These are phyloP conservation scores for Colletotrichum musae DNA, from an alignment of 2,329 filamentous ascomycete species.

Conservation along the genomic window DNA sequence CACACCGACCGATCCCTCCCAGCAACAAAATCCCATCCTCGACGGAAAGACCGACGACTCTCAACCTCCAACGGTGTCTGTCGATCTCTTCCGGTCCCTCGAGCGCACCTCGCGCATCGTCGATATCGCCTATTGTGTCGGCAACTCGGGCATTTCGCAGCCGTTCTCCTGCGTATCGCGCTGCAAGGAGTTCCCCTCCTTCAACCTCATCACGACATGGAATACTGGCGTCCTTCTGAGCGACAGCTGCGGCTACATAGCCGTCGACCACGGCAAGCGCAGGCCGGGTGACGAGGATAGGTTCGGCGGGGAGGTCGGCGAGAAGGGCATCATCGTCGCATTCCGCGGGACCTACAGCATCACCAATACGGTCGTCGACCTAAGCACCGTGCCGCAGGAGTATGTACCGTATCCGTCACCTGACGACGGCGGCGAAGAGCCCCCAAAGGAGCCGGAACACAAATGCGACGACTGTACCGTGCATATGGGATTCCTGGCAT, in stretches of 20 bases:
- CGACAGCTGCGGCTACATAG: constrained; percentile 95
- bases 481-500: constrained; percentile 89
- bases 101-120: constrained; percentile 92
- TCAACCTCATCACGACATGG: constrained; percentile 88
- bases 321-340: constrained; percentile 79
- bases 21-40: constrained; percentile 20
- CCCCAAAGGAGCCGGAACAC: constrained; percentile 56
- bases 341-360: constrained; percentile 97
- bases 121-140: constrained; percentile 95
- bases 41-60: background rate
- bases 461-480: constrained; percentile 91
- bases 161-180: constrained; percentile 90
- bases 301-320: constrained; percentile 45
- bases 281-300: constrained; percentile 43
- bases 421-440: constrained; percentile 55
- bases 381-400: constrained; percentile 89
- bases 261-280: constrained; percentile 78
- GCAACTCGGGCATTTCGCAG: constrained; percentile 82
- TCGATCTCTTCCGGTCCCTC: constrained; percentile 81
- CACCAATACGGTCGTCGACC: constrained; percentile 89
- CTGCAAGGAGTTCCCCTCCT: constrained; percentile 85
- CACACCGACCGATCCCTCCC: constrained; percentile 6
- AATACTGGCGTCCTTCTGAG: constrained; percentile 89
- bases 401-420: constrained; percentile 88
- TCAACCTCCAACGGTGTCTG: constrained; percentile 60